Evolutionary conservation across 768 basidiomycete genomes (phyloP).

Genomic region (Lactarius hatsudake): DNA sequence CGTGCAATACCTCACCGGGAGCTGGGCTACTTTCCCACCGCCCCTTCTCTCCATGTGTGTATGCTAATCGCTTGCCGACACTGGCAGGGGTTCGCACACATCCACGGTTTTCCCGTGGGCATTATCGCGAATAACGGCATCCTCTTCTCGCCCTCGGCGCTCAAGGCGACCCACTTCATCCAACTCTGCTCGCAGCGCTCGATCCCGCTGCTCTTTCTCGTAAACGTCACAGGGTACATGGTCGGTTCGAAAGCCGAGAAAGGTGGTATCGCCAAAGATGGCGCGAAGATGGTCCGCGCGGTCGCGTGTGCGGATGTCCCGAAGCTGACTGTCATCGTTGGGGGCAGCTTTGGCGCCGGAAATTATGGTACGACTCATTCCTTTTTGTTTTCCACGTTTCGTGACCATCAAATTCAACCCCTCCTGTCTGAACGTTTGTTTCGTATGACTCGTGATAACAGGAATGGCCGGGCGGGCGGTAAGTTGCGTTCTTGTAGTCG

Average conservation of each 20-base stretch:
- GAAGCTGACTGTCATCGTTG: conserved; percentile 89
- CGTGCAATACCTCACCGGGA: conserved; percentile 26
- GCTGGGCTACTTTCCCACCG: conserved; percentile 2
- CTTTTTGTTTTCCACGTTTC: conserved; percentile 1
- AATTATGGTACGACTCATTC: conserved; percentile 69
- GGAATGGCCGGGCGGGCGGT: conserved; percentile 94
- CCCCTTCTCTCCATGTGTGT: neutral
- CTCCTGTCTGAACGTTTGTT: conserved; percentile 23
- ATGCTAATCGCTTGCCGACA: neutral
- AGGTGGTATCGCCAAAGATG: conserved; percentile 93
- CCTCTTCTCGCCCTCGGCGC: conserved; percentile 87
- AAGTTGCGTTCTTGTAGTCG: conserved; percentile 36
- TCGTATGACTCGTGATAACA: conserved; percentile 32
- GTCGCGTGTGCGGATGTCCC: conserved; percentile 93
- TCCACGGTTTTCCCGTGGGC: conserved; percentile 87
- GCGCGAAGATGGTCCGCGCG: conserved; percentile 95
- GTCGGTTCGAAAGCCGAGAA: conserved; percentile 93
- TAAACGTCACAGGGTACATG: conserved; percentile 98
- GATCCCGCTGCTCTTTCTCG: conserved; percentile 89
- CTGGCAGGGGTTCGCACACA: conserved; percentile 78
- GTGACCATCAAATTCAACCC: conserved; percentile 16
- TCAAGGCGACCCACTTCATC: conserved; percentile 95
- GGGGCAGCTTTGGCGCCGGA: conserved; percentile 92
- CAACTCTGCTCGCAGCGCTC: conserved; percentile 88
- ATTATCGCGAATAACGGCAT: conserved; percentile 96